Base-by-base conservation (phyloP, 108 stramenopile species). In the Cyclotella sp. region DNA sequence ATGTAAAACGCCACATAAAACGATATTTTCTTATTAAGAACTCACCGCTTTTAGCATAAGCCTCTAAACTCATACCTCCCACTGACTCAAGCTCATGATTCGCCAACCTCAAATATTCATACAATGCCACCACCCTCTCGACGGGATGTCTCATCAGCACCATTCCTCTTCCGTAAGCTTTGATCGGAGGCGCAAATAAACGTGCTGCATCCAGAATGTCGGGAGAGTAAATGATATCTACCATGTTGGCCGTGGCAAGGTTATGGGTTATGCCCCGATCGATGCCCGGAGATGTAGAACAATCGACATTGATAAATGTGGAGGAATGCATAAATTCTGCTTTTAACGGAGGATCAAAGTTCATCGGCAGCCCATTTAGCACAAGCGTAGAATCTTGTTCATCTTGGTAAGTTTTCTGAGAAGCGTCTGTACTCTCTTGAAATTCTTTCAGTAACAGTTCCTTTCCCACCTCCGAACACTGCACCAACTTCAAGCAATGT, bases 401-500 rank as follows among this genome's bases (percentile, higher is more conserved):
- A 8, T 47, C 42, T 7, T 34, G 18, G 2, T 14, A 1, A 43
- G 29, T 19, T 43, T n/a, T n/a, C n/a, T n/a, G n/a, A n/a, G n/a
- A n/a, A n/a, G n/a, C n/a, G 22, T 12, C 45, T 52, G 13, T 21
- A 29, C 3, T 22, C 27, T 49, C 40, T 27, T 72, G 21, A 46
- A 34, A n/a, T 41, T 79, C 63, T 41, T 41, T 62, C 41, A 7
- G 19, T 11, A 67, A 47, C 11, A 72, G 22, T 8, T 79, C 43
- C 26, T 24, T 34, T 24, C 78, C 57, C 19, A 29, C 41, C 39
- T 51, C 63, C 0, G 75, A 59, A 43, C 78, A 79, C 47, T 73
- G 78, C 21, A 79, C 78, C 22, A 79, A 43, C 16, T 73, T 72
- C 22, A 79, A 52, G 19, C 78, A 79, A 51, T 60, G 65, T 15